These are phyloP conservation scores for Magnusiomyces fungicola DNA, from an alignment of 1,139 yeast species.

Conservation along the genomic window DNA sequence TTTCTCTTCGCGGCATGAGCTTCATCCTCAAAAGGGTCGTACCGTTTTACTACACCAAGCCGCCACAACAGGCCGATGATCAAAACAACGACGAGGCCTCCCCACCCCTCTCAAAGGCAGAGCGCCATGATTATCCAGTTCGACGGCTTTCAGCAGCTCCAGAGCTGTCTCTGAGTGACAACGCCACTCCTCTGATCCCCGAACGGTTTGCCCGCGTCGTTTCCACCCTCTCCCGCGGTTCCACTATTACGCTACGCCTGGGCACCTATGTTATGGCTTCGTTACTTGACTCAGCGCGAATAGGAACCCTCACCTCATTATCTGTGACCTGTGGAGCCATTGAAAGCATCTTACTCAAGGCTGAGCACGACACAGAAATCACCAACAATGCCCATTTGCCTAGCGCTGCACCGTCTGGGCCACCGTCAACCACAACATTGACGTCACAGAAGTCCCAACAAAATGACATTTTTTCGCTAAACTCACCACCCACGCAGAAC, in stretches of 20 bases:
- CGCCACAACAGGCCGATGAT: too few species aligned
- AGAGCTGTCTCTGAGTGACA: slow-evolving; percentile 12
- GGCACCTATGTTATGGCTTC: slow-evolving; percentile 26
- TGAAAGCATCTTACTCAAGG: slow-evolving; percentile 27
- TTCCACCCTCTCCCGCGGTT: slow-evolving; percentile 25
- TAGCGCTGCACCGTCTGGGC: background rate
- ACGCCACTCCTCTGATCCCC: slow-evolving; percentile 25
- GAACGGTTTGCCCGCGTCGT: slow-evolving; percentile 25
- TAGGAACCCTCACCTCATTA: slow-evolving; percentile 26
- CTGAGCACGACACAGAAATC: slow-evolving; percentile 24
- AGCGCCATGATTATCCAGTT: too few species aligned
- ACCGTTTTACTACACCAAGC: background rate
- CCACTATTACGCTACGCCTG: slow-evolving; percentile 26
- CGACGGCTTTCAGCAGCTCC: background rate
- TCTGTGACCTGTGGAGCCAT: slow-evolving; percentile 28
- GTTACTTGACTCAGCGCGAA: slow-evolving; percentile 25
- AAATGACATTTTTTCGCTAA: background rate
- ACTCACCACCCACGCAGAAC: background rate
- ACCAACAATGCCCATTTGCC: slow-evolving; percentile 7
- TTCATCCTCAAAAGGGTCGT: background rate
- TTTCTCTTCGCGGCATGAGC: background rate
- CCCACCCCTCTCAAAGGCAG: too few species aligned
- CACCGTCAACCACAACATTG: background rate
- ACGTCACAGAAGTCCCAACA: background rate
- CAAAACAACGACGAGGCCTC: too few species aligned